These are phyloP conservation scores for Fusarium newnesense DNA, from an alignment of 2,329 filamentous ascomycete species.

Conservation along the genomic window DNA sequence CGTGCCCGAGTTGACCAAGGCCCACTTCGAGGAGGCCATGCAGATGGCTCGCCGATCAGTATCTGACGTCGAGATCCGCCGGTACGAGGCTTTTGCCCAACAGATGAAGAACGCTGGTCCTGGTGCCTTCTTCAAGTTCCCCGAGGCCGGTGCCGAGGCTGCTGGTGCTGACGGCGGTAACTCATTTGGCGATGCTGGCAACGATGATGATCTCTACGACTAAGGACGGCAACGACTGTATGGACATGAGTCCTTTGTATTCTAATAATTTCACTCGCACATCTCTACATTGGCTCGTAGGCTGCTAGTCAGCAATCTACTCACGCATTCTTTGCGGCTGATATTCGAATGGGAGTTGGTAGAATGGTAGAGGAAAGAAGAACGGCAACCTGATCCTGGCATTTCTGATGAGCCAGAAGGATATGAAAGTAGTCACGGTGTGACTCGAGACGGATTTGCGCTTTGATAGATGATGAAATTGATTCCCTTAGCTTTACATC, in stretches of 20 bases:
- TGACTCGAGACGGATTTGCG: conserved; percentile 34
- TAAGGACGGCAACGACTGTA: conserved; percentile 59
- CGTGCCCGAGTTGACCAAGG: conserved; percentile 93
- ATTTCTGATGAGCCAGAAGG: conserved; percentile 19
- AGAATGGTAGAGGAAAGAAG: conserved; percentile 46
- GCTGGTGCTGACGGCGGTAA: conserved; percentile 65
- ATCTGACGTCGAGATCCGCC: conserved; percentile 94
- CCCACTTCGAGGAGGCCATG: conserved; percentile 99
- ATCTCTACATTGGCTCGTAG: conserved; percentile 47
- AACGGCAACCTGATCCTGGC: conserved; percentile 27
- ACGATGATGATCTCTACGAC: conserved; percentile 97
- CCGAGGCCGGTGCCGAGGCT: conserved; percentile 74
- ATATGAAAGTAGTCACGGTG: conserved; percentile 17
- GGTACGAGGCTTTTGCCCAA: conserved; percentile 98
- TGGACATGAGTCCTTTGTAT: conserved; percentile 54
- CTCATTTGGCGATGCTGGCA: conserved; percentile 85
- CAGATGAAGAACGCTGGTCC: conserved; percentile 99
- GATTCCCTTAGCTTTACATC: conserved; percentile 41
- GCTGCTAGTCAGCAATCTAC: conserved; percentile 34
- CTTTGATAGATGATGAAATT: conserved; percentile 49
- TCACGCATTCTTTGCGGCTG: conserved; percentile 40
- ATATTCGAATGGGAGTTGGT: conserved; percentile 50
- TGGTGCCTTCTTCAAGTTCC: conserved; percentile 99
- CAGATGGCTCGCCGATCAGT: conserved; percentile 92
- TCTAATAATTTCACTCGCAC: conserved; percentile 57